Base-by-base conservation (phyloP, 169 alveolate genomes). In the Cryptosporidium tyzzeri region DNA sequence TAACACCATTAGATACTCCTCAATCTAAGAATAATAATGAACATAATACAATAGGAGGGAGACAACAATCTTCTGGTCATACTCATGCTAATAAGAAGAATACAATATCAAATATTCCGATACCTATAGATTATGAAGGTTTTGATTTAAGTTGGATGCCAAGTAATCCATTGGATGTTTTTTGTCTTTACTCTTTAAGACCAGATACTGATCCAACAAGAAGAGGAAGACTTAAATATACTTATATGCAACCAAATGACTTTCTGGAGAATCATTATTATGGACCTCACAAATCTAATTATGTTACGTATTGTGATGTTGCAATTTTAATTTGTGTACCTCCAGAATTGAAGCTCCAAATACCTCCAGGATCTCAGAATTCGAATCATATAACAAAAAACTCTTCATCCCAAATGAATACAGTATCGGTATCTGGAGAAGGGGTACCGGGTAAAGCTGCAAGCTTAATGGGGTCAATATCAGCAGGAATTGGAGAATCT, bases 171-270 rank as follows among this genome's bases (percentile, higher is more conserved):
- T 45, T 94, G 41, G 96, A 94, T 39, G 91, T 94, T 16, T 93
- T 94, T 70, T 71, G 92, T 69, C 91, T 94, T 14, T 94, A 93
- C 45, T 95, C 96, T 8, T 92, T 94, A 35, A 33, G 93, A 21
- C 95, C 95, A 29, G 96, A 94, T 68, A 71, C 84, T 3, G 94
- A 94, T 73, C 95, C 96, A n/a, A 85, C 93, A 16, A 50, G 95
- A 1, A 70, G 85, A 50, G 96, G 96, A 37, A 58, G 95, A 45
- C 92, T 94, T 4, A 86, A 93, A 29, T 94, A 93, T 74, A 91
- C 91, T 29, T 93, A 91, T 70, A 94, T 94, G 96, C 93, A 93
- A 39, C 95, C 96, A 10, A 73, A 73, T 18, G 86, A 73, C 61
- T 73, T 73, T 33, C 21, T 73, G n/a, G 86, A 73, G 31, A 53